A percentile compares a stretch with the other conserved stretches of the same genome.
These are phyloP conservation scores for Chrysoporthe cubensis DNA, from an alignment of 2,329 filamentous ascomycete genomes.

Conservation along the genomic window DNA sequence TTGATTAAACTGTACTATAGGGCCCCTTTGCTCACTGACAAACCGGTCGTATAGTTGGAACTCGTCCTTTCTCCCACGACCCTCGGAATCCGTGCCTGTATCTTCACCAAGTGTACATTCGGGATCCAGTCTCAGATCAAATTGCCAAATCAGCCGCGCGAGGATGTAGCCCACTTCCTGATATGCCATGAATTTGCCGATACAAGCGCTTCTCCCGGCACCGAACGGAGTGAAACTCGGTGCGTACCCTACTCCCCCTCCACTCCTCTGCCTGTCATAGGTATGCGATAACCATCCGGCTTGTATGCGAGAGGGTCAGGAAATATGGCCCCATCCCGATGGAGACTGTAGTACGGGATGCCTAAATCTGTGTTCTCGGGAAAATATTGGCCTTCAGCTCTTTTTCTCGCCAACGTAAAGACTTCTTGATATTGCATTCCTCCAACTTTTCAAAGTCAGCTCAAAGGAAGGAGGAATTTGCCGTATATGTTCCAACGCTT, in stretches of 20 bases:
- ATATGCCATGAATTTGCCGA: slow-evolving; percentile 4
- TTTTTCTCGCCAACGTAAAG: too few species aligned
- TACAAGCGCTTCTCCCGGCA: background rate
- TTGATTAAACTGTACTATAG: background rate
- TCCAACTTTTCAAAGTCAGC: too few species aligned
- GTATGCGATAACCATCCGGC: too few species aligned
- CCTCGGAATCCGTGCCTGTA: background rate
- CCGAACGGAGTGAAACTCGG: slow-evolving; percentile 4
- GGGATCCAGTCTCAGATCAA: background rate
- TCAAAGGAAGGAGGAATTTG: too few species aligned
- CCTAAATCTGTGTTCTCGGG: too few species aligned
- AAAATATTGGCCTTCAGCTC: too few species aligned
- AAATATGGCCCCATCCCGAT: too few species aligned
- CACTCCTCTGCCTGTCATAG: background rate
- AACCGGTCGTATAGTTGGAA: slow-evolving; percentile 8
- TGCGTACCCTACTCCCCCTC: background rate
- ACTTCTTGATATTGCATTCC: too few species aligned
- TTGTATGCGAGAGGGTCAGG: too few species aligned
- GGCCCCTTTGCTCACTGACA: background rate
- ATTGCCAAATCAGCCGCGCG: background rate
- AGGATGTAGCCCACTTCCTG: slow-evolving; percentile 4
- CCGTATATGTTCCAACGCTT: too few species aligned
- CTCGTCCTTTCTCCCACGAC: slow-evolving; percentile 7
- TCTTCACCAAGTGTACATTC: background rate
- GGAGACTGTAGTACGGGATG: too few species aligned